Percentiles rank a stretch among this genome's conserved stretches.
Evolutionary conservation across 2,329 filamentous ascomycete genomes (phyloP).

Genomic region (Acrodontium crateriforme): DNA sequence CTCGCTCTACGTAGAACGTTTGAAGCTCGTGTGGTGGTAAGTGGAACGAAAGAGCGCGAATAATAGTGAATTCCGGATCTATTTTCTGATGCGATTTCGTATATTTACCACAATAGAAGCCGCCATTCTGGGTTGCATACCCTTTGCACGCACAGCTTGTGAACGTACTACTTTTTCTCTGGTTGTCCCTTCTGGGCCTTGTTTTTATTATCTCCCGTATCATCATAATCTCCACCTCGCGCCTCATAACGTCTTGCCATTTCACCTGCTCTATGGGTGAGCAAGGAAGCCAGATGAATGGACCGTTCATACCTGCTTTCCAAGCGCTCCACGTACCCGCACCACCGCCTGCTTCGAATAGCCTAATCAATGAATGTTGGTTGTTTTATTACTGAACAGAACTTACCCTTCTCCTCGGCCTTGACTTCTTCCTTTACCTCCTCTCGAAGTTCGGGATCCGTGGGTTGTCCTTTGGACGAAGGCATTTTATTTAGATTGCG

Average conservation of each 20-base stretch:
- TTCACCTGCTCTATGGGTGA: background rate
- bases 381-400: background rate
- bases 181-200: slow-evolving; percentile 19
- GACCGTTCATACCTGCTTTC: slow-evolving; percentile 10
- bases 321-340: slow-evolving; percentile 18
- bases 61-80: too few species aligned
- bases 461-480: slow-evolving; percentile 20
- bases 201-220: slow-evolving; percentile 18
- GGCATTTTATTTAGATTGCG: too few species aligned
- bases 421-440: slow-evolving; percentile 23
- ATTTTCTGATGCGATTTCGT: too few species aligned
- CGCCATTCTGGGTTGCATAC: too few species aligned
- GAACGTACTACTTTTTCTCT: slow-evolving; percentile 18
- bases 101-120: too few species aligned
- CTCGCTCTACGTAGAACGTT: too few species aligned
- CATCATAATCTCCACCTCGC: slow-evolving; percentile 19
- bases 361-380: background rate
- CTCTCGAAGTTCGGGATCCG: slow-evolving; percentile 19
- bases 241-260: slow-evolving; percentile 17
- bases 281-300: background rate
- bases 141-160: too few species aligned
- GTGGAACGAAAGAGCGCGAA: too few species aligned
- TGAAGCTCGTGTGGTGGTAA: too few species aligned
- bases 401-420: slow-evolving; percentile 18
- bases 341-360: slow-evolving; percentile 13